These are phyloP conservation scores for Cucumis cinereus DNA, from an alignment of 306 rosid species.

Conservation along the genomic window DNA sequence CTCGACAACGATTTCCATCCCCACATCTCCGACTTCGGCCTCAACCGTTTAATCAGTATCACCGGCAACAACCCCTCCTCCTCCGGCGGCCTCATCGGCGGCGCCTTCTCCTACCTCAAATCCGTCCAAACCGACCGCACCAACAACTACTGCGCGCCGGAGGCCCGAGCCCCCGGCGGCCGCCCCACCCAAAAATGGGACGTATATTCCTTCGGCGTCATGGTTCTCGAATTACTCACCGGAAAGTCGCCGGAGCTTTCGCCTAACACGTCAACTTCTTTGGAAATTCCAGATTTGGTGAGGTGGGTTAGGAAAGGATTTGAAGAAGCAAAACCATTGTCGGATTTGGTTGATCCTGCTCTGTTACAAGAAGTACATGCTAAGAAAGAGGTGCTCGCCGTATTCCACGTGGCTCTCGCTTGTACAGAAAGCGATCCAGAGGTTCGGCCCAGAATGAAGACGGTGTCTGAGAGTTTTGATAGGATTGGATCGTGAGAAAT, in stretches of 20 bases:
- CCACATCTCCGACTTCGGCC: constrained; percentile 79
- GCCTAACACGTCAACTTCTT: constrained; percentile 73
- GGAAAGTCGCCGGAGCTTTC: constrained; percentile 91
- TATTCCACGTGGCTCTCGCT: constrained; percentile 71
- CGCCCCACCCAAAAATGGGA: constrained; percentile 92
- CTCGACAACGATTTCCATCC: constrained; percentile 69
- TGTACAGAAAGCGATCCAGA: constrained; percentile 91
- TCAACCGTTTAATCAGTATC: constrained; percentile 61
- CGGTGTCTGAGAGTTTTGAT: constrained; percentile 79
- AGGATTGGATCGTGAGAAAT: constrained; percentile 30
- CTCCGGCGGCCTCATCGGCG: constrained; percentile 82
- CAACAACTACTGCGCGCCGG: constrained; percentile 78
- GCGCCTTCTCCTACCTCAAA: constrained; percentile 71
- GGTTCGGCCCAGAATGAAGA: constrained; percentile 78
- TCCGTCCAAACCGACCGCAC: constrained; percentile 53
- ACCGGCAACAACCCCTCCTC: constrained; percentile 92
- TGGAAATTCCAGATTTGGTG: constrained; percentile 67
- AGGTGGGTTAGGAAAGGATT: constrained; percentile 92
- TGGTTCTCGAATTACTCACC: constrained; percentile 72
- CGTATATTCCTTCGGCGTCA: constrained; percentile 78
- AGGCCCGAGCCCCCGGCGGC: constrained; percentile 52
- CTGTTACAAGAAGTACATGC: constrained; percentile 84
- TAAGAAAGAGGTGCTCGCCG: constrained; percentile 83
- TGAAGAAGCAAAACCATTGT: constrained; percentile 74
- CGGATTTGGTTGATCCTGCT: constrained; percentile 81